phyloP scores from a whole-genome alignment of 2,329 filamentous ascomycete species.

The Aspergillus calidoustus region DNA sequence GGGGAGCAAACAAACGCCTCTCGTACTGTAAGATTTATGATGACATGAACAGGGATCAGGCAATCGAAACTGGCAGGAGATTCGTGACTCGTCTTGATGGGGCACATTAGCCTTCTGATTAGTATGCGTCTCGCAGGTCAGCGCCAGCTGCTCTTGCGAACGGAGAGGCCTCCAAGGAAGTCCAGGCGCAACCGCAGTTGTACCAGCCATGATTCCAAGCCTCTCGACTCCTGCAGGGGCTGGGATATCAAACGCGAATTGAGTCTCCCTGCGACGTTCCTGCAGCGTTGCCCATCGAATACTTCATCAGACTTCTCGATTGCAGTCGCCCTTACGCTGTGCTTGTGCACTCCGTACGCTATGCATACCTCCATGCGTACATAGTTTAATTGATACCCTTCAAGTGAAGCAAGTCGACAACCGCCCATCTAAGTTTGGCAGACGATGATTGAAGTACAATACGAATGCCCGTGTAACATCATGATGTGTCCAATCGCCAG shows the following conservation, averaged over 20 bases:
- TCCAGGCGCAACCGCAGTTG: background rate
- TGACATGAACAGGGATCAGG: conserved; percentile 17
- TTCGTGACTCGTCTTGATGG: conserved; percentile 18
- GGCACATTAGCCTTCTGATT: background rate
- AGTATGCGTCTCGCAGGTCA: background rate
- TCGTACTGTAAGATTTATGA: conserved; percentile 6
- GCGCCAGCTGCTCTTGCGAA: background rate
- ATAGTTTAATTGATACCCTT: conserved; percentile 5
- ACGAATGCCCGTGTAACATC: background rate
- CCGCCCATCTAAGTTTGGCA: conserved; percentile 2
- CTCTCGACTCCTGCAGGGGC: conserved; percentile 7
- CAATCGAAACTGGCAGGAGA: background rate
- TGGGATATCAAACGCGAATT: conserved; percentile 9
- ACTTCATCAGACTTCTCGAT: background rate
- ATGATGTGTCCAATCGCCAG: background rate
- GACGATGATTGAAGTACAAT: background rate
- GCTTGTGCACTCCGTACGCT: conserved; percentile 13
- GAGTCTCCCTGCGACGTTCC: conserved; percentile 20
- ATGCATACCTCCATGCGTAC: background rate
- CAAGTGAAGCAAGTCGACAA: background rate
- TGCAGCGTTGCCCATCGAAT: conserved; percentile 8
- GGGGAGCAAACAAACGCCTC: conserved; percentile 10
- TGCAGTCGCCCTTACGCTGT: conserved; percentile 19
- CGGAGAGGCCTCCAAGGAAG: background rate
- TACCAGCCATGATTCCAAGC: conserved; percentile 11